A percentile compares a stretch with the other conserved stretches of the same genome.
phyloP scores from a whole-genome alignment of 345 rosid species.

The Clausena lansium region DNA sequence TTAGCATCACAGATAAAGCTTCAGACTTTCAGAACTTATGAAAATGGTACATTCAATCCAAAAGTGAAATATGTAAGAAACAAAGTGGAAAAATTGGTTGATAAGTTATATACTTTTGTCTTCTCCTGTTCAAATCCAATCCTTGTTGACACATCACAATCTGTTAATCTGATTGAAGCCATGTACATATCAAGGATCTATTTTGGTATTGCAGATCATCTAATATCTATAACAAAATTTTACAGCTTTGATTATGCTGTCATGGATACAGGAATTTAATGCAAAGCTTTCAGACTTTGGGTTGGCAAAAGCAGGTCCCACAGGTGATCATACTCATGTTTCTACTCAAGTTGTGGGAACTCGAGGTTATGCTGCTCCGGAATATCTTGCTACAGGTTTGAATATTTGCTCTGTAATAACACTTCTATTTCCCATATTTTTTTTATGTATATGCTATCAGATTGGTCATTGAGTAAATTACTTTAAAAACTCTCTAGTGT shows the following conservation, averaged over 20 bases:
- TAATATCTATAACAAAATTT: background rate
- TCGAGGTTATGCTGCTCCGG: constrained; percentile 63
- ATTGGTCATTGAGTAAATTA: background rate
- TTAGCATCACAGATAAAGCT: background rate
- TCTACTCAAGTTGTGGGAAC: constrained; percentile 62
- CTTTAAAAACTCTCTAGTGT: background rate
- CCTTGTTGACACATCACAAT: background rate
- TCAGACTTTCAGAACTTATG: background rate
- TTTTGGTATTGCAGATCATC: background rate
- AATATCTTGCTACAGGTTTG: constrained; percentile 58
- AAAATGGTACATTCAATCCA: background rate
- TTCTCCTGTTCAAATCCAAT: background rate
- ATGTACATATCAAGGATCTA: background rate
- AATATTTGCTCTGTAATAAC: background rate
- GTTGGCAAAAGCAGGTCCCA: constrained; percentile 62
- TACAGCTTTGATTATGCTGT: background rate
- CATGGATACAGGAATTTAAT: constrained; percentile 44
- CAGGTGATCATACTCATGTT: constrained; percentile 50
- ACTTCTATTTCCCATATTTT: background rate
- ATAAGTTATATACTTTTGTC: background rate
- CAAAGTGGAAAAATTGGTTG: background rate
- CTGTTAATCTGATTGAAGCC: background rate
- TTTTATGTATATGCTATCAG: background rate
- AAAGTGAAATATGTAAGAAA: background rate
- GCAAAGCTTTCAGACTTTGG: constrained; percentile 71